Evolutionary conservation across 1,284 basidiomycete genomes (phyloP), one percentile per base, ranked within the genome.

Genomic region (Microbotryomycetes sp.): DNA sequence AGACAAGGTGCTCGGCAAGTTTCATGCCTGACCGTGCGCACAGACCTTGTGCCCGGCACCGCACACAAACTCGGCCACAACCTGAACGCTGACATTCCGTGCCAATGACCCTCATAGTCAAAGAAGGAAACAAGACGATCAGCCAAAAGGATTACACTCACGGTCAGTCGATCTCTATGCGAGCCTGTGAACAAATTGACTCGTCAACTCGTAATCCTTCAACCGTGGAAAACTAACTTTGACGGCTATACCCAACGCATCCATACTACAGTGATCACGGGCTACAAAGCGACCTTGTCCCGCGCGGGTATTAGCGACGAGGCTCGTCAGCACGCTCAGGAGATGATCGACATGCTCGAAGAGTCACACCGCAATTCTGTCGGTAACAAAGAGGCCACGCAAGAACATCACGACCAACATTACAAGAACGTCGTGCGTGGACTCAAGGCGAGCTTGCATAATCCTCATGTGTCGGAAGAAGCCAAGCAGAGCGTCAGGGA

Each of bases 391-490:
- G 24, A 11, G 9, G 23, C n/a, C n/a, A n/a, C 24, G 11, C 11
- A 49, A 7, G 47, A 49, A n/a, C 24, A 52, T 29, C 23, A 29
- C n/a, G 18, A n/a, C 28, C 15, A 29, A n/a, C 50, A 52, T 29
- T 29, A 52, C 15, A 24, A 52, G 11, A 24, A 29, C 28, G 24
- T 52, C 28, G 50, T n/a, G 18, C 18, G 50, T 11, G 50, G 50
- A 24, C 28, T 52, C 24, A 52, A 52, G 16, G 50, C 50, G 7
- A 16, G 26, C n/a, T 27, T 52, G 6, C 7, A 51, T 11, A 51
- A 51, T 29, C 24, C 49, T n/a, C 24, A 51, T 18, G 50, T 52
- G 50, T 52, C 50, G 18, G 50, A 52, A n/a, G 50, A 52, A n/a
- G 50, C 50, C 50, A 52, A 52, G 28, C 50, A 52, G 18, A 29